Base-by-base conservation (phyloP, 306 rosid genomes). In the Carpinus fangiana region DNA sequence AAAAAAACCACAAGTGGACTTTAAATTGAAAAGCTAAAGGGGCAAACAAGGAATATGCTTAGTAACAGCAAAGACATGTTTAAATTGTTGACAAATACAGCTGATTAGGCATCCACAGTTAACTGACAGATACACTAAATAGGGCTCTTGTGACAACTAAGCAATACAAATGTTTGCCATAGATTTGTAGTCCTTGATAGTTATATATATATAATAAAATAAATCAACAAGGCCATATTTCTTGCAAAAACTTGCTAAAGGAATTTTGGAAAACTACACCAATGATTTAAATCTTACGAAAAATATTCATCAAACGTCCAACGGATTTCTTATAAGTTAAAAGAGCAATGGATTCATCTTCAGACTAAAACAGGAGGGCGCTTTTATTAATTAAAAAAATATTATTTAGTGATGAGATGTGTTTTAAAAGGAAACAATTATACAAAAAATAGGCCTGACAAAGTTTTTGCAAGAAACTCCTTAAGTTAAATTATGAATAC, bases 141-240 rank as follows among this genome's bases (percentile, higher is more conserved):
- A 21, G 20, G 36, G 34, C 14, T 12, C 12, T 1, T 17, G 1
- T 34, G 43, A 13, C 69, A 31, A 45, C 20, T 6, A 16, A 62
- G 46, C 46, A 62, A 62, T 34, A 31, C 45, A 62, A 62, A 31
- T 62, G 69, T 43, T 62, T 62, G 69, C 43, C 69, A 31, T 31
- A 31, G 69, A 57, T 11, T 57, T 57, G 2, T 26, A 57, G 14
- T 21, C 28, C 26, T 57, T 57, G 65, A 57, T 57, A 7, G 23
- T 56, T 8, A 57, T 8, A 10, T 4, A 21, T 21, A 21, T 4
- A 21, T 21, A 26, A 20, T 57, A 12, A 21, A 57, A 41, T 41
- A 21, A 21, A 57, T 8, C 20, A 57, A 57, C 28, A 21, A 57
- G 65, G 65, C 65, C 20, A 21, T 8, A 20, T 57, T 57, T 57